Conservation (phyloP, 148 eudicot genomes). For the Heliosperma pusillum region DNA sequence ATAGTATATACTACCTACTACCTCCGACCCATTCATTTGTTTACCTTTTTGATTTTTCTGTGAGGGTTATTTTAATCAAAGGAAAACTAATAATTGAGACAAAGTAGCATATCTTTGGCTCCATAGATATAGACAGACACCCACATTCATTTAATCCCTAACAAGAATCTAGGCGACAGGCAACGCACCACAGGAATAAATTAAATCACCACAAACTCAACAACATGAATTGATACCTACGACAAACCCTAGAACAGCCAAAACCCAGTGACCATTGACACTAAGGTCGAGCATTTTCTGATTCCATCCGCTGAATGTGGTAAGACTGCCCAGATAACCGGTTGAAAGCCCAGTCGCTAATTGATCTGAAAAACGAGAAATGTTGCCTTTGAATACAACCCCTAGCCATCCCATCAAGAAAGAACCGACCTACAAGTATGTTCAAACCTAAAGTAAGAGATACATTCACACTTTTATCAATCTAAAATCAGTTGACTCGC, state of each 20-base stretch:
- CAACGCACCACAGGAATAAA: too few relatives aligned
- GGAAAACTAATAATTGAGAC: background rate
- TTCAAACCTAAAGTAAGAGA: background rate
- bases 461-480: background rate
- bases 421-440: slow-evolving; percentile 61
- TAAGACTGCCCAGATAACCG: slow-evolving; percentile 92
- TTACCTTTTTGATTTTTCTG: too few relatives aligned
- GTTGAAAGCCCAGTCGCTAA: slow-evolving; percentile 77
- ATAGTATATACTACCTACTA: too few relatives aligned
- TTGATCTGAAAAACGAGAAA: slow-evolving; percentile 49
- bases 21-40: too few relatives aligned
- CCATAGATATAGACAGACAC: background rate
- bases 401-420: slow-evolving; percentile 99
- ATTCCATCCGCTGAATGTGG: slow-evolving; percentile 97
- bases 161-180: background rate
- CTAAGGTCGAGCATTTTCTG: slow-evolving; percentile 90
- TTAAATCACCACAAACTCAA: too few relatives aligned
- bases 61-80: too few relatives aligned
- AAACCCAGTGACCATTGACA: slow-evolving; percentile 72
- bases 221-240: slow-evolving; percentile 44
- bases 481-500: background rate
- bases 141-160: background rate
- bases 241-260: slow-evolving; percentile 54
- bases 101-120: background rate
- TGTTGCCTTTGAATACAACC: slow-evolving; percentile 67